Conservation (phyloP, 2,329 filamentous ascomycete species). For the Sphaerulina vaccinii region DNA sequence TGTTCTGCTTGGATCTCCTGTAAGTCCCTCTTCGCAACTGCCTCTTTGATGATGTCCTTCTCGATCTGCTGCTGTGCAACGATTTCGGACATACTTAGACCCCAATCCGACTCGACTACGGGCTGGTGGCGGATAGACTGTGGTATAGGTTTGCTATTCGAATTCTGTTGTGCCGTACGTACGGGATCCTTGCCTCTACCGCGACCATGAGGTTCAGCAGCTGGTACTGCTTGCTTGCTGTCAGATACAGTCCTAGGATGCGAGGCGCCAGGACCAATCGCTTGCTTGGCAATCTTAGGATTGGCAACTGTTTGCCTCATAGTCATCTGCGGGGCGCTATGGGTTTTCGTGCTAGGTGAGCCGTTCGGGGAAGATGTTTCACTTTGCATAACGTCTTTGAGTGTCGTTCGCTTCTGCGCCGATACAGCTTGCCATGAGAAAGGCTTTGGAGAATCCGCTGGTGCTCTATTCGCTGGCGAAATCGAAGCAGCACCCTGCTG, state of each 20-base stretch:
- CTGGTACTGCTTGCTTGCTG: conserved; percentile 18
- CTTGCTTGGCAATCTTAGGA: conserved; percentile 31
- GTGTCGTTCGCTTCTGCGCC: conserved; percentile 49
- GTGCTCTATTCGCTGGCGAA: conserved; percentile 28
- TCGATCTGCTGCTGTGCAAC: conserved; percentile 82
- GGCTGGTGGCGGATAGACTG: conserved; percentile 54
- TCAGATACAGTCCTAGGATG: conserved; percentile 19
- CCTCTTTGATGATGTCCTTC: conserved; percentile 77
- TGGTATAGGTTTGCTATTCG: conserved; percentile 39
- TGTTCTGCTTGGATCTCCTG: conserved; percentile 97
- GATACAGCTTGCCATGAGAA: conserved; percentile 64
- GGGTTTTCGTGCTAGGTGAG: conserved; percentile 30
- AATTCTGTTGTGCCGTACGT: conserved; percentile 26
- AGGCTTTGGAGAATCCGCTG: conserved; percentile 15
- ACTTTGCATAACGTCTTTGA: conserved; percentile 51
- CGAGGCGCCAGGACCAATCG: background rate
- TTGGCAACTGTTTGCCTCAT: conserved; percentile 61
- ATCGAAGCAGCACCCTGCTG: conserved; percentile 20
- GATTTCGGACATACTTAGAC: conserved; percentile 82
- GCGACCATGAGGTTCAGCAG: background rate
- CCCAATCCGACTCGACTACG: conserved; percentile 63
- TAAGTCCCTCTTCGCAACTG: conserved; percentile 80
- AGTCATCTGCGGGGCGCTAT: conserved; percentile 54
- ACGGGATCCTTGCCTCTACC: conserved; percentile 1
- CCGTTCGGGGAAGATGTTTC: conserved; percentile 34